Conservation (phyloP, 2,329 filamentous ascomycete genomes). For the Neopestalotiopsis clavispora region DNA sequence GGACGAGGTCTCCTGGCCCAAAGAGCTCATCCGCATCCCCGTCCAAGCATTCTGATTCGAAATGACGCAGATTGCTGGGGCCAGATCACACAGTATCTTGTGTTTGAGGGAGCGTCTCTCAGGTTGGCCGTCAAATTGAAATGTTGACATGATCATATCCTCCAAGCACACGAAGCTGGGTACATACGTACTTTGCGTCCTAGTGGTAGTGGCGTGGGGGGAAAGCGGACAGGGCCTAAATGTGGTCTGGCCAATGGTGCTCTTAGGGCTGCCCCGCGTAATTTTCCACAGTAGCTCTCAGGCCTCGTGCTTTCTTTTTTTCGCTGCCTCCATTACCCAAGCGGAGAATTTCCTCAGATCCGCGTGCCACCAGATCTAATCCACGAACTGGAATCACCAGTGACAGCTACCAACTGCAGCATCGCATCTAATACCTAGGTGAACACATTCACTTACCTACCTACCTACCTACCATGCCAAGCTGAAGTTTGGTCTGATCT, state of each 20-base stretch:
- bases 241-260: background rate
- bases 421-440: too few relatives aligned
- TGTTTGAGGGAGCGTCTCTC: too few relatives aligned
- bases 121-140: too few relatives aligned
- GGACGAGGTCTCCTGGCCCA: too few relatives aligned
- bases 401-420: background rate
- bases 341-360: constrained; percentile 6
- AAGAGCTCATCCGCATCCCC: too few relatives aligned
- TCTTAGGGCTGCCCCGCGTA: background rate
- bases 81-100: too few relatives aligned
- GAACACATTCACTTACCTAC: too few relatives aligned
- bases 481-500: background rate
- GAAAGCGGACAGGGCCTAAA: background rate
- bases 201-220: background rate
- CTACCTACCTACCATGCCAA: background rate
- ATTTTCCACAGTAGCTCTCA: background rate
- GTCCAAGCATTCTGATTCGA: too few relatives aligned
- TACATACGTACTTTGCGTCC: too few relatives aligned
- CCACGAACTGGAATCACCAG: background rate
- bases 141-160: background rate
- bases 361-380: background rate
- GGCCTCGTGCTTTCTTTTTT: background rate
- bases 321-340: background rate
- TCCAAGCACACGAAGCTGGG: background rate
- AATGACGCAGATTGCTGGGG: too few relatives aligned